Base-by-base conservation (phyloP, 352 stramenopile genomes). In the Phytopythium oedochilum region DNA sequence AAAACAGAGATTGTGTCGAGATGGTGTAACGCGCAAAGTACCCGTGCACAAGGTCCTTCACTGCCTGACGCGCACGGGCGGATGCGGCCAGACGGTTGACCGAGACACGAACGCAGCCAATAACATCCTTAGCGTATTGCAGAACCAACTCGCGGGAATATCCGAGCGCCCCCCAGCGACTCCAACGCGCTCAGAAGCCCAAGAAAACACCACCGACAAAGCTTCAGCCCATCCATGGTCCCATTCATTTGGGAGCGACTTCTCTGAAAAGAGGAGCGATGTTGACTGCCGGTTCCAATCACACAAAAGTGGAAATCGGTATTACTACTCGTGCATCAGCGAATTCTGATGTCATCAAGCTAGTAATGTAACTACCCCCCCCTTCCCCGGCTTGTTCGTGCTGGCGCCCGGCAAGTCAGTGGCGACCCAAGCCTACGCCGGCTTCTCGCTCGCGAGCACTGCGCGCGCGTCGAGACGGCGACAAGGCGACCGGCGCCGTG, bases 311-410 rank as follows among this genome's bases (percentile, higher is more conserved):
- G n/a, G n/a, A n/a, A n/a, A n/a, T n/a, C n/a, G n/a, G n/a, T n/a
- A n/a, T n/a, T n/a, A n/a, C n/a, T n/a, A n/a, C n/a, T n/a, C n/a
- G n/a, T n/a, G n/a, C n/a, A n/a, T n/a, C n/a, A n/a, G n/a, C n/a
- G n/a, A n/a, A n/a, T n/a, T n/a, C n/a, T n/a, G n/a, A n/a, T n/a
- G n/a, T n/a, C n/a, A n/a, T n/a, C n/a, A n/a, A n/a, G n/a, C n/a
- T n/a, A n/a, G n/a, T n/a, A n/a, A n/a, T n/a, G n/a, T n/a, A n/a
- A n/a, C n/a, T n/a, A n/a, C n/a, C n/a, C n/a, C n/a, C n/a, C n/a
- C n/a, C n/a, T n/a, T n/a, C n/a, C 73, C 73, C 52, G 87, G 97
- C 57, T 99, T 98, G 61, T 99, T 96, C 68, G 96, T 96, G 20
- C 66, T 99, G 12, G 93, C 96, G 8, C 89, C 91, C 1, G 89